Conservation (phyloP, 2,329 filamentous ascomycete species). For the Arthrobotrys megalospora region DNA sequence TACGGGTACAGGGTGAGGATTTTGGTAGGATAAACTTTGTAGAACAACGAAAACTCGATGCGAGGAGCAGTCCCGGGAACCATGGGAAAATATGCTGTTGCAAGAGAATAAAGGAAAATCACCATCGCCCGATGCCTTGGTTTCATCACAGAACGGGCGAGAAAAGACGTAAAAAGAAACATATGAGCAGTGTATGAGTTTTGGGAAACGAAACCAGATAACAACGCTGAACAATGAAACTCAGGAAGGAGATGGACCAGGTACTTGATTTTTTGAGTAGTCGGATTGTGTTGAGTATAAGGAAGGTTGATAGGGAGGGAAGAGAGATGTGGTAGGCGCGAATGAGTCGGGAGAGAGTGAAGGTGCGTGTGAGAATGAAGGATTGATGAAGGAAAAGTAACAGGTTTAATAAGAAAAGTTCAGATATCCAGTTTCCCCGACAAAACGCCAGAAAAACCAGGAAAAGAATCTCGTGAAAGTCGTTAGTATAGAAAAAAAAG, state of each 20-base stretch:
- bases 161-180: constrained; percentile 4
- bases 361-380: background rate
- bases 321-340: background rate
- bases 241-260: constrained; percentile 15
- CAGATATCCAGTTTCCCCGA: constrained; percentile 43
- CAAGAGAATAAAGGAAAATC: constrained; percentile 18
- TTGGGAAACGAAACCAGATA: constrained; percentile 4
- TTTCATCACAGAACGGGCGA: constrained; percentile 34
- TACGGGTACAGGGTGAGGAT: constrained; percentile 15
- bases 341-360: background rate
- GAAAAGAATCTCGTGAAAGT: constrained; percentile 44
- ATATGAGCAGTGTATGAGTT: constrained; percentile 5
- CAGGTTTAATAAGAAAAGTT: constrained; percentile 7
- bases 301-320: background rate
- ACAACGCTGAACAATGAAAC: constrained; percentile 47
- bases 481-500: constrained; percentile 38
- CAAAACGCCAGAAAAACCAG: constrained; percentile 46
- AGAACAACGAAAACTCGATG: constrained; percentile 18
- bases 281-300: constrained; percentile 32
- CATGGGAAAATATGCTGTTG: constrained; percentile 12
- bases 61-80: constrained; percentile 23
- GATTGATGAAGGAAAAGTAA: background rate
- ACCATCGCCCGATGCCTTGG: constrained; percentile 23
- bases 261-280: constrained; percentile 23
- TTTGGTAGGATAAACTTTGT: constrained; percentile 2